Evolutionary conservation across 2,329 filamentous ascomycete genomes (phyloP).

Genomic region (Fusarium udum): DNA sequence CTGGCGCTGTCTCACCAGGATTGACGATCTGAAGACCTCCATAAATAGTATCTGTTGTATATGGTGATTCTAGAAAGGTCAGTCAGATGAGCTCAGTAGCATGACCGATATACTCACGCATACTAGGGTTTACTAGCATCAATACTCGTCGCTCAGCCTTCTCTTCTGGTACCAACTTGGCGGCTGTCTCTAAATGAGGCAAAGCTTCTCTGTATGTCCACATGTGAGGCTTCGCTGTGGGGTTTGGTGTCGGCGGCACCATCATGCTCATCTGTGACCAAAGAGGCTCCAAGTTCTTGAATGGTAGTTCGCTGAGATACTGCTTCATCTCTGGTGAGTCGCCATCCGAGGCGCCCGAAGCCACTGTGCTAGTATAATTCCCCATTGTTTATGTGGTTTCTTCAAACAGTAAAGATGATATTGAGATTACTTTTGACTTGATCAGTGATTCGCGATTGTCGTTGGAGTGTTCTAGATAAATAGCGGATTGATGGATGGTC

Average conservation of each 20-base stretch:
- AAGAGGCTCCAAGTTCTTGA: slow-evolving; percentile 52
- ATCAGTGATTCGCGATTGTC: neutral
- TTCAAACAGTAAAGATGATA: too few relatives aligned
- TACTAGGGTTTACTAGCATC: slow-evolving; percentile 60
- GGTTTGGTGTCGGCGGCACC: slow-evolving; percentile 58
- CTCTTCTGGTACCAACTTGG: slow-evolving; percentile 49
- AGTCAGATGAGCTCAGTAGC: neutral
- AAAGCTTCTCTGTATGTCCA: slow-evolving; percentile 51
- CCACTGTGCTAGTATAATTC: slow-evolving; percentile 6
- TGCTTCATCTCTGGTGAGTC: slow-evolving; percentile 42
- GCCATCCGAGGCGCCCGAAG: slow-evolving; percentile 5
- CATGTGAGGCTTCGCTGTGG: slow-evolving; percentile 51
- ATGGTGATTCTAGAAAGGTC: slow-evolving; percentile 55
- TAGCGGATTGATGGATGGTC: neutral
- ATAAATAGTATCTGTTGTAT: slow-evolving; percentile 60
- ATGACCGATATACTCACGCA: slow-evolving; percentile 45
- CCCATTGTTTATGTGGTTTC: slow-evolving; percentile 10
- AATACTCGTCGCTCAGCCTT: slow-evolving; percentile 54
- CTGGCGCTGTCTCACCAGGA: slow-evolving; percentile 64
- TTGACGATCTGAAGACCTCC: slow-evolving; percentile 66
- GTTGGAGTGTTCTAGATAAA: neutral
- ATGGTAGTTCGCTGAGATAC: slow-evolving; percentile 44
- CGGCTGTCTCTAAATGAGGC: slow-evolving; percentile 49
- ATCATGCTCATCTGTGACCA: slow-evolving; percentile 60
- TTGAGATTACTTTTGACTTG: too few relatives aligned